Evolutionary conservation across 2,329 filamentous ascomycete species (phyloP), one percentile per base, ranked within the genome.

Genomic region (Colletotrichum sp.): DNA sequence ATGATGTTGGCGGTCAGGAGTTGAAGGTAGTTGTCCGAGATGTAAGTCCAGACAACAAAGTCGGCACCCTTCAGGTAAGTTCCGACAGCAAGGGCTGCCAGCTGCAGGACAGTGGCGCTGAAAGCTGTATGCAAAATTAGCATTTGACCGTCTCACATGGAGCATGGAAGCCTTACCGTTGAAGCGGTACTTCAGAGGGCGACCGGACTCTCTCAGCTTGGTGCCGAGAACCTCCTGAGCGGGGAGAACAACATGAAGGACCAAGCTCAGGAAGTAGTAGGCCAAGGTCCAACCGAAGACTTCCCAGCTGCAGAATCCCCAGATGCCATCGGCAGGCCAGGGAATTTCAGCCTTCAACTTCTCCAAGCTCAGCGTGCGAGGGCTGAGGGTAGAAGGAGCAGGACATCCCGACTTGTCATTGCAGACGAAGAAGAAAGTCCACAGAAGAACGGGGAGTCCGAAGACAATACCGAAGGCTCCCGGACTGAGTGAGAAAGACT

Each of bases 381-480:
- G 95, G 73, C 90, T 88, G 24, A 97, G 89, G 6, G 95, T 88
- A 1, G 93, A 94, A 3, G 95, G 95, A 0, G 94, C 93, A 62
- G 96, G 96, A 81, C 96, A 98, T 72, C 96, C 96, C 7, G 94
- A 92, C 71, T 96, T 88, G 82, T 98, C 95, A 84, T 98, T 98
- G 89, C 96, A 98, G 80, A 94, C 88, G 80, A 98, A 96, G 66
- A 92, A 90, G 80, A 95, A 92, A 72, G 92, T 84, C 83, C 96
- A 96, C 81, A 95, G 90, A 66, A 95, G 87, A 26, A 95, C 75
- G 0, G 96, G 96, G 1, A 98, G 91, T 65, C 93, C 93, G 80
- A 96, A 93, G 24, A 94, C 93, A 79, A 98, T 94, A 67, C 87
- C 90, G 30, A 92, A 89, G 30, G 94, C 94, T 72, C 95, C 95